Percentiles rank a stretch among this genome's conserved stretches.
Conservation (phyloP, 2,329 filamentous ascomycete species). For the Pseudocercospora macadamiae region DNA sequence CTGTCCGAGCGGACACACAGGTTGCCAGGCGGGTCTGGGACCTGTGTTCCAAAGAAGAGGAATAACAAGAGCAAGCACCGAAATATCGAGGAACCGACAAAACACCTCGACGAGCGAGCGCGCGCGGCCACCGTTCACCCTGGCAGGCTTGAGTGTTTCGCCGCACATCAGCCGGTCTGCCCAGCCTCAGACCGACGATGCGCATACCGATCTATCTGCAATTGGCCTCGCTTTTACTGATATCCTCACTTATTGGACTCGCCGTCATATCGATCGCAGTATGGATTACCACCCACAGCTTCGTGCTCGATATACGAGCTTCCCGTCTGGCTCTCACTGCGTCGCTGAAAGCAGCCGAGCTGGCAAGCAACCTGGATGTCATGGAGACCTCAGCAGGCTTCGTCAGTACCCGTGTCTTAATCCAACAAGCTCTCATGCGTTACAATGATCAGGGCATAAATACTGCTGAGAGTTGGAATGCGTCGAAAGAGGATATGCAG, state of each 20-base stretch:
- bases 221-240: slow-evolving; percentile 76
- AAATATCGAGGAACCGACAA: too few species aligned
- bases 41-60: background rate
- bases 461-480: slow-evolving; percentile 62
- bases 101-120: background rate
- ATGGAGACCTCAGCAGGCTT: slow-evolving; percentile 74
- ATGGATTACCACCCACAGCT: slow-evolving; percentile 62
- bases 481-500: slow-evolving; percentile 65
- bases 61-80: background rate
- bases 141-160: background rate
- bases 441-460: slow-evolving; percentile 60
- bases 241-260: slow-evolving; percentile 73
- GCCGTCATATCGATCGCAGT: slow-evolving; percentile 79
- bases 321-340: slow-evolving; percentile 73
- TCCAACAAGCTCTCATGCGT: slow-evolving; percentile 55
- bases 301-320: slow-evolving; percentile 60
- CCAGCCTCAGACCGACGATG: slow-evolving; percentile 55
- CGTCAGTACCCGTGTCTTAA: slow-evolving; percentile 65
- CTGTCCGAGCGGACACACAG: background rate
- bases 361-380: slow-evolving; percentile 76
- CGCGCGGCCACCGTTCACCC: background rate
- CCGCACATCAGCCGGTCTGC: background rate
- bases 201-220: slow-evolving; percentile 87
- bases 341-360: slow-evolving; percentile 80
- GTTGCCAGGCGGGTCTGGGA: background rate